Conservation (phyloP, 2,329 filamentous ascomycete species). For the Harringtonia lauricola region DNA sequence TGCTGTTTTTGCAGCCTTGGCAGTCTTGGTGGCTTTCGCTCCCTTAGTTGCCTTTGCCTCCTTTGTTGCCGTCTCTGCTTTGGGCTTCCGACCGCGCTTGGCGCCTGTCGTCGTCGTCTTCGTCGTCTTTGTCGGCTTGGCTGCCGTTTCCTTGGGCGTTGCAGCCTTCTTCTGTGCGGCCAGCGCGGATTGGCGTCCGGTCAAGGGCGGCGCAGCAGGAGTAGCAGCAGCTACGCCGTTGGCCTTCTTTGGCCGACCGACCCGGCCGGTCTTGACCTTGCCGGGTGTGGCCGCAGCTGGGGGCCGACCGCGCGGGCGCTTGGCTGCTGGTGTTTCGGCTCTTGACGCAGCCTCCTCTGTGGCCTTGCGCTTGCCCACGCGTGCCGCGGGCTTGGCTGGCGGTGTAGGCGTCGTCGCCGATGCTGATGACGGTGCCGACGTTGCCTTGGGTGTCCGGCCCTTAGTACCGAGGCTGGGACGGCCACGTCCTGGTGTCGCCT, state of each 20-base stretch:
- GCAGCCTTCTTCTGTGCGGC: constrained; percentile 3
- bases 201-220: no score
- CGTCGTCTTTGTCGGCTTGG: background rate
- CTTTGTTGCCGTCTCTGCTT: background rate
- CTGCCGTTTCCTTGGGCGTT: background rate
- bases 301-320: constrained; percentile 12
- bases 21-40: constrained; percentile 1
- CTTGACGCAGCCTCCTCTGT: constrained; percentile 9
- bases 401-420: background rate
- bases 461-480: background rate
- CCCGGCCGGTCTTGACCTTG: background rate
- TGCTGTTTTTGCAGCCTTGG: background rate
- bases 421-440: background rate
- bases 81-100: background rate
- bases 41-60: background rate
- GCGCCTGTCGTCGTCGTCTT: background rate
- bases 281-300: background rate
- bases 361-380: constrained; percentile 15
- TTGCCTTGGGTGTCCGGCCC: no score
- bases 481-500: background rate
- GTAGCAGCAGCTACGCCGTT: no score
- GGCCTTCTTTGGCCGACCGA: background rate
- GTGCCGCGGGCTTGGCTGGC: background rate
- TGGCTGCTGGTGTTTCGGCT: constrained; percentile 2
- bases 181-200: constrained; percentile 5